Conservation (phyloP, 805 yeast species). For the Pichia paraexigua region DNA sequence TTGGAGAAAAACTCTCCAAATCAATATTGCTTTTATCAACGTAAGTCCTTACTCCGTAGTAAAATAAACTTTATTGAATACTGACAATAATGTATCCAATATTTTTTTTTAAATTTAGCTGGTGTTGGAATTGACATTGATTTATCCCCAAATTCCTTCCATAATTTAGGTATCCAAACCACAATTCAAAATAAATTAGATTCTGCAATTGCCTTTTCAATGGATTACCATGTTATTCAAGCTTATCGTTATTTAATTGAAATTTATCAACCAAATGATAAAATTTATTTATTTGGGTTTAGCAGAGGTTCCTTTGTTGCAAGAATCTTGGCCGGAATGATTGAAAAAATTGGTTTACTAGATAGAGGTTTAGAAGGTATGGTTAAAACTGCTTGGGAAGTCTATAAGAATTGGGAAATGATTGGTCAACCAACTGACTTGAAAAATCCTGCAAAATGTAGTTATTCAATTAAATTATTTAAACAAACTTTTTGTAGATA, state of each 20-base stretch:
- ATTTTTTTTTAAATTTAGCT: constrained; percentile 23
- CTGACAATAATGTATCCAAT: background rate
- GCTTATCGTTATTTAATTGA: constrained; percentile 49
- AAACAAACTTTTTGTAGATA: constrained; percentile 42
- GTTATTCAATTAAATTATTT: constrained; percentile 45
- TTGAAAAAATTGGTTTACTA: constrained; percentile 54
- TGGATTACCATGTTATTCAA: constrained; percentile 48
- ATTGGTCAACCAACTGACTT: constrained; percentile 44
- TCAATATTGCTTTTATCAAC: constrained; percentile 56
- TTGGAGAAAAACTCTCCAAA: constrained; percentile 36
- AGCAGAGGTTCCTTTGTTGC: constrained; percentile 61
- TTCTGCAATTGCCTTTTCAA: constrained; percentile 40
- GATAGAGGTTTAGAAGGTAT: constrained; percentile 47
- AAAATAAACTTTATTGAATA: background rate
- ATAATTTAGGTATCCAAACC: constrained; percentile 1
- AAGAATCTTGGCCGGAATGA: constrained; percentile 56
- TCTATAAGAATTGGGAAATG: constrained; percentile 52
- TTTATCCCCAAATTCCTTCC: constrained; percentile 28
- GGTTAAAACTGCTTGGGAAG: constrained; percentile 54
- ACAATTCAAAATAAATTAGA: constrained; percentile 13
- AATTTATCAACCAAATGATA: constrained; percentile 42
- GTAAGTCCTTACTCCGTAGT: constrained; percentile 15
- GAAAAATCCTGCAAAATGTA: constrained; percentile 27
- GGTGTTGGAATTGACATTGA: constrained; percentile 52
- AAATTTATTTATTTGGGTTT: constrained; percentile 51